Conservation (phyloP, 2,329 filamentous ascomycete species). For the Colletotrichum tropicale region DNA sequence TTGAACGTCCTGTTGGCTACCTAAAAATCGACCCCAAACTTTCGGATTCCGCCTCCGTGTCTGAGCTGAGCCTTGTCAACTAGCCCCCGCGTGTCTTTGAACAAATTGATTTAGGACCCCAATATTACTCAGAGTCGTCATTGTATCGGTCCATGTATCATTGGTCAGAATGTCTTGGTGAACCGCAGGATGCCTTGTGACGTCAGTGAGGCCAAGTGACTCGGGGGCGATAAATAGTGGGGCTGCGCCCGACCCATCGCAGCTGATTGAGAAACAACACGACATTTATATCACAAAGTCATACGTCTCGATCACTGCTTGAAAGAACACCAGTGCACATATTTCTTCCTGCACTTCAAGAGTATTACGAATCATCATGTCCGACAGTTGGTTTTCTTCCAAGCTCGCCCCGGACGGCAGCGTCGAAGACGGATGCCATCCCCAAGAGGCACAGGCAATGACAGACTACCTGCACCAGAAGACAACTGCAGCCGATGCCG, state of each 20-base stretch:
- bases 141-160: background rate
- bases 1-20: background rate
- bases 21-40: background rate
- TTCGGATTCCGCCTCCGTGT: background rate
- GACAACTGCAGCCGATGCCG: background rate
- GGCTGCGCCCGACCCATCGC: background rate
- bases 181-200: background rate
- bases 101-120: background rate
- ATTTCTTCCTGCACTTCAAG: fast-evolving
- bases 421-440: background rate
- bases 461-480: background rate
- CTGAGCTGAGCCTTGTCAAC: background rate
- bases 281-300: background rate
- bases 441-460: background rate
- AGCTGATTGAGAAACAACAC: background rate
- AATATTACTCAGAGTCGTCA: background rate
- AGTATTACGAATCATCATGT: background rate
- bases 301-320: background rate
- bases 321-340: background rate
- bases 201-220: background rate
- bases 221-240: background rate
- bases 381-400: background rate
- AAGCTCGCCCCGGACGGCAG: background rate
- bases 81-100: background rate
- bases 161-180: background rate